Percentiles rank a stretch among this genome's conserved stretches.
Conservation (phyloP, 257 asterid species). For the Solanum dulcamara region DNA sequence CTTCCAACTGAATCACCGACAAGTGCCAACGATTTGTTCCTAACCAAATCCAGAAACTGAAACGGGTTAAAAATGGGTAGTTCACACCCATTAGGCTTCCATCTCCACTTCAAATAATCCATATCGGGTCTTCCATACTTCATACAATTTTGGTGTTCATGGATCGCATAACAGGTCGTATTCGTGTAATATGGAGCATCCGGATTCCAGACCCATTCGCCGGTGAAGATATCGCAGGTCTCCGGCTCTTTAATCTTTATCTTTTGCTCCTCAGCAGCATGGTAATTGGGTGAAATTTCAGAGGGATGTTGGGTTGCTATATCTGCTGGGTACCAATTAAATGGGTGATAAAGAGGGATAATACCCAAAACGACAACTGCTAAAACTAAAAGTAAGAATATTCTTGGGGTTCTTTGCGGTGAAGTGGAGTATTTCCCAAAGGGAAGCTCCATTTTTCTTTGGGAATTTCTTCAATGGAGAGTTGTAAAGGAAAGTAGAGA, state of each 20-base stretch:
- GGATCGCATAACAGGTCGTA: conserved; percentile 14
- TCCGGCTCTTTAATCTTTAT: neutral
- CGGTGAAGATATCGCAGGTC: conserved; percentile 31
- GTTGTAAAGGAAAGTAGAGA: neutral
- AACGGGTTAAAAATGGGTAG: conserved; percentile 40
- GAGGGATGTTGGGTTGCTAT: neutral
- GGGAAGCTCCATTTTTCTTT: conserved; percentile 19
- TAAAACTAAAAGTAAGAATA: conserved; percentile 5
- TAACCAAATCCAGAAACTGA: conserved; percentile 43
- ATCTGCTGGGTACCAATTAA: neutral
- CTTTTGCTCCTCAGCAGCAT: neutral
- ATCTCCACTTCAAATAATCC: conserved; percentile 24
- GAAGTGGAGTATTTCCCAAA: conserved; percentile 4
- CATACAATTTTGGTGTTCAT: conserved; percentile 24
- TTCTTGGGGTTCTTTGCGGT: conserved; percentile 6
- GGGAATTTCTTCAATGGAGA: neutral
- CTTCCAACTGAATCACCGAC: conserved; percentile 71
- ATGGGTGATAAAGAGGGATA: conserved; percentile 26
- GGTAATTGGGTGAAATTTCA: neutral
- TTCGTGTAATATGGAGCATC: conserved; percentile 56
- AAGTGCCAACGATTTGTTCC: conserved; percentile 54
- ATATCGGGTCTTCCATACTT: conserved; percentile 21
- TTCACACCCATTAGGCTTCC: conserved; percentile 47
- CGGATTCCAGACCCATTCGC: conserved; percentile 55
- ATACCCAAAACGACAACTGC: conserved; percentile 23